These are phyloP conservation scores for Xylaria longipes DNA, from an alignment of 495 filamentous ascomycete species.

Conservation along the genomic window DNA sequence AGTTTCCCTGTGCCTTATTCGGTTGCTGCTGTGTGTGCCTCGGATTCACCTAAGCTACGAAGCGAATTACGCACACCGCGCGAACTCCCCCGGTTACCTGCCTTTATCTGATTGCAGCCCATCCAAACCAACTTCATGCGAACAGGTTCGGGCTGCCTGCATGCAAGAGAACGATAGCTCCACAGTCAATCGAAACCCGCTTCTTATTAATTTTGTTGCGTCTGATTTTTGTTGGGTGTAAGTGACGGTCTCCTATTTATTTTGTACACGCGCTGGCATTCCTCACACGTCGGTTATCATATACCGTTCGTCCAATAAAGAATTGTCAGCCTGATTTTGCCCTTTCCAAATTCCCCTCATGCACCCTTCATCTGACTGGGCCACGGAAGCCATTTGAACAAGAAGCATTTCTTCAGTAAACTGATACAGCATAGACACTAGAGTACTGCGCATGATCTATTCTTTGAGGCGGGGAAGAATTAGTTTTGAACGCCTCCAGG, in stretches of 20 bases:
- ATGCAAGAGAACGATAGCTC: constrained; percentile 47
- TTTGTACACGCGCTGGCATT: background rate
- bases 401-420: constrained; percentile 20
- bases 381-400: constrained; percentile 17
- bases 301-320: background rate
- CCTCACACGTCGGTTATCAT: background rate
- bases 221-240: constrained; percentile 22
- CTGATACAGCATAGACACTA: constrained; percentile 19
- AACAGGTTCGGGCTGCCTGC: constrained; percentile 60
- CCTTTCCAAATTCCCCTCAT: background rate
- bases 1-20: constrained; percentile 30
- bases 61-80: constrained; percentile 38
- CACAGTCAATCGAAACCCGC: constrained; percentile 35
- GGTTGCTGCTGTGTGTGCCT: constrained; percentile 33
- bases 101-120: constrained; percentile 48
- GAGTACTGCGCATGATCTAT: constrained; percentile 18
- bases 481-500: constrained; percentile 38
- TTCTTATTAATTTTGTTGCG: constrained; percentile 15
- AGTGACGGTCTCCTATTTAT: constrained; percentile 18
- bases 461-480: constrained; percentile 27
- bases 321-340: background rate
- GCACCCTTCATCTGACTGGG: background rate
- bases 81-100: constrained; percentile 47
- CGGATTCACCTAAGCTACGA: constrained; percentile 36
- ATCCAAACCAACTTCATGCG: constrained; percentile 49